These are phyloP conservation scores for Arachnomyces sp. DNA, from an alignment of 2,329 filamentous ascomycete species.

Conservation along the genomic window DNA sequence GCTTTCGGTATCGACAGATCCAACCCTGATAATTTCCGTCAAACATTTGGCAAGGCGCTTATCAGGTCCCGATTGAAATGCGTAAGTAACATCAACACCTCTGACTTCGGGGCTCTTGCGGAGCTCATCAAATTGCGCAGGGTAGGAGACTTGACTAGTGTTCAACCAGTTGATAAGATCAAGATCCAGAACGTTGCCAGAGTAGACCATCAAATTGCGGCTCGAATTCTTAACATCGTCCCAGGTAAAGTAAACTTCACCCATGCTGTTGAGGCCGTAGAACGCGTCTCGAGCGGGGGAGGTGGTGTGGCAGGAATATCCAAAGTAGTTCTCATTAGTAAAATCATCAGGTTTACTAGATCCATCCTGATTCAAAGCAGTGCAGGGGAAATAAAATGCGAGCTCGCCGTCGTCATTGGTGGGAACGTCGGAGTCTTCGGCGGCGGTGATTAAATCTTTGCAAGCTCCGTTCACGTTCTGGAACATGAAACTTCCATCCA, in stretches of 20 bases:
- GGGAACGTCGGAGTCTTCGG: constrained; percentile 66
- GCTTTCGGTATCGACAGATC: constrained; percentile 88
- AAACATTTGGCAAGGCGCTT: constrained; percentile 81
- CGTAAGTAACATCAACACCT: constrained; percentile 80
- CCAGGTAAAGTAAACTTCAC: constrained; percentile 95
- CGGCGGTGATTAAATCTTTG: constrained; percentile 75
- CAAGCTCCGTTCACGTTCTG: constrained; percentile 97
- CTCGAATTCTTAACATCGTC: constrained; percentile 81
- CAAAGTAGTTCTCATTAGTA: constrained; percentile 66
- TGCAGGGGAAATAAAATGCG: constrained; percentile 97
- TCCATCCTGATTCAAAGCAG: constrained; percentile 85
- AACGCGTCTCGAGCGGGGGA: constrained; percentile 60
- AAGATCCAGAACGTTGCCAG: constrained; percentile 84
- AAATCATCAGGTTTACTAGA: constrained; percentile 73
- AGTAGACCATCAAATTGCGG: constrained; percentile 89
- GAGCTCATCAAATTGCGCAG: constrained; percentile 69
- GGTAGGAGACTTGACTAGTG: constrained; percentile 64
- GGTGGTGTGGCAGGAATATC: constrained; percentile 84
- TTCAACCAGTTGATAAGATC: constrained; percentile 89
- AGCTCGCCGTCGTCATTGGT: constrained; percentile 64
- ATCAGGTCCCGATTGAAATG: constrained; percentile 69
- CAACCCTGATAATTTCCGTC: constrained; percentile 89
- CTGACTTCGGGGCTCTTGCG: constrained; percentile 62
- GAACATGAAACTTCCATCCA: constrained; percentile 93
- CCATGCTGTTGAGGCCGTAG: constrained; percentile 61